Evolutionary conservation across 305 asterid genomes (phyloP).

Genomic region (Andrographis paniculata): DNA sequence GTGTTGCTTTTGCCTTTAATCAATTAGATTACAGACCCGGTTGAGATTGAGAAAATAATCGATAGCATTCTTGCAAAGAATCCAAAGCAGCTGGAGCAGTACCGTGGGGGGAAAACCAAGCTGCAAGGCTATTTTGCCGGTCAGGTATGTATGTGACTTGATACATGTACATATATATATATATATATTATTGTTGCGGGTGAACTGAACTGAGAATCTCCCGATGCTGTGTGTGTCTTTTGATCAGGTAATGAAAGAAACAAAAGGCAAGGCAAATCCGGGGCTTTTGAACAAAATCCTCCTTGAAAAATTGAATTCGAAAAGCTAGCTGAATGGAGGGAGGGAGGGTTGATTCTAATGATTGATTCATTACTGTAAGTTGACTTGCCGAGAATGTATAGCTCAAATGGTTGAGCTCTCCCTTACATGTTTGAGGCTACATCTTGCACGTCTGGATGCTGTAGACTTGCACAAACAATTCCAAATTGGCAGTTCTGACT

Average conservation of each 20-base stretch:
- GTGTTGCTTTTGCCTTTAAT: slow-evolving; percentile 2
- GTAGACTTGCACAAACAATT: too few species aligned
- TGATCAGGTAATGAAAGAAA: slow-evolving; percentile 78
- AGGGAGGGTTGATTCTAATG: too few species aligned
- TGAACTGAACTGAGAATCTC: neutral
- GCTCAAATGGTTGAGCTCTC: too few species aligned
- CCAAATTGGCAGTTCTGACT: too few species aligned
- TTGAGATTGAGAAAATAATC: slow-evolving; percentile 86
- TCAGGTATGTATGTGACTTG: slow-evolving; percentile 46
- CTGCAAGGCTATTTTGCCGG: slow-evolving; percentile 94
- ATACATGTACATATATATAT: neutral
- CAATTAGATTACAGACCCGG: slow-evolving; percentile 76
- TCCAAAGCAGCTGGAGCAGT: slow-evolving; percentile 87
- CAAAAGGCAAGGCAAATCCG: slow-evolving; percentile 95
- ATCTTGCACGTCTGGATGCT: too few species aligned
- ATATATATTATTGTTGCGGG: too few species aligned
- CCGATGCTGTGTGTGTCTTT: neutral
- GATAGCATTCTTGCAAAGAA: slow-evolving; percentile 71
- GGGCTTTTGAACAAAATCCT: slow-evolving; percentile 83
- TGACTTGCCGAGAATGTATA: too few species aligned
- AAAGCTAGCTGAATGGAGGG: too few species aligned
- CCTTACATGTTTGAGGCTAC: too few species aligned
- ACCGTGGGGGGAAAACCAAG: slow-evolving; percentile 87
- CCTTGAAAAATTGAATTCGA: slow-evolving; percentile 51
- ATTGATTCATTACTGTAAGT: too few species aligned